These are phyloP conservation scores for Oryza longistaminata DNA, from an alignment of 176 grass and related monocot genomes.

Conservation along the genomic window DNA sequence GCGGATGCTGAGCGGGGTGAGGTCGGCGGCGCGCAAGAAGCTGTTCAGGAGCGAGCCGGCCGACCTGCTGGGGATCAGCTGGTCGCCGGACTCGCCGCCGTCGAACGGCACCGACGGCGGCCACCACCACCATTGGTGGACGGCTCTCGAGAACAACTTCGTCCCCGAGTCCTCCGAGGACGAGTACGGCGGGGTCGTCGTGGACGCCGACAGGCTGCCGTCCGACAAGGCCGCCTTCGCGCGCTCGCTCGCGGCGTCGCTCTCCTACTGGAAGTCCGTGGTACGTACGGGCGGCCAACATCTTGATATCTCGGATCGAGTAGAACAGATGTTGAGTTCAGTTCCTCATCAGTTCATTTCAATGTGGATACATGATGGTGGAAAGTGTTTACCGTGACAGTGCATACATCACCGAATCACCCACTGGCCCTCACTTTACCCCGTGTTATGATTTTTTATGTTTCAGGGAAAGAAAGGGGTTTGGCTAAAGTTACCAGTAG, in stretches of 20 bases:
- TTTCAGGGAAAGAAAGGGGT: constrained; percentile 93
- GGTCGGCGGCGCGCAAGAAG: constrained; percentile 49
- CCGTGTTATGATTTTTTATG: neutral
- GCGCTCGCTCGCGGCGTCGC: constrained; percentile 54
- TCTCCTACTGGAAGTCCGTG: constrained; percentile 74
- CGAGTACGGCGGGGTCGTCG: constrained; percentile 85
- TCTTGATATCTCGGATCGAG: neutral
- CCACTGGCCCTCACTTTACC: too few relatives aligned
- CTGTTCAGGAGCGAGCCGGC: constrained; percentile 34
- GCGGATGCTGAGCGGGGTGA: constrained; percentile 45
- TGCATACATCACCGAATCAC: neutral
- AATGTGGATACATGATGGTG: neutral
- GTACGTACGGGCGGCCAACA: constrained; percentile 32
- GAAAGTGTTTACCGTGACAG: neutral
- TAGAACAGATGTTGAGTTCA: neutral
- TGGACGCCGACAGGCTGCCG: constrained; percentile 68
- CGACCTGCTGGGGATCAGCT: constrained; percentile 34
- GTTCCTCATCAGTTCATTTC: neutral
- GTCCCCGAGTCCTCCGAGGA: constrained; percentile 74
- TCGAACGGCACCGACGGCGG: neutral
- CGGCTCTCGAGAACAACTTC: constrained; percentile 50
- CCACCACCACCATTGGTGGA: constrained; percentile 38
- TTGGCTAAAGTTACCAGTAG: constrained; percentile 76
- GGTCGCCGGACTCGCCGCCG: neutral
- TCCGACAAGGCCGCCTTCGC: constrained; percentile 53